phyloP scores from a whole-genome alignment of 192 early-diverging fungal genomes.

The Chytriomyces hyalinus region DNA sequence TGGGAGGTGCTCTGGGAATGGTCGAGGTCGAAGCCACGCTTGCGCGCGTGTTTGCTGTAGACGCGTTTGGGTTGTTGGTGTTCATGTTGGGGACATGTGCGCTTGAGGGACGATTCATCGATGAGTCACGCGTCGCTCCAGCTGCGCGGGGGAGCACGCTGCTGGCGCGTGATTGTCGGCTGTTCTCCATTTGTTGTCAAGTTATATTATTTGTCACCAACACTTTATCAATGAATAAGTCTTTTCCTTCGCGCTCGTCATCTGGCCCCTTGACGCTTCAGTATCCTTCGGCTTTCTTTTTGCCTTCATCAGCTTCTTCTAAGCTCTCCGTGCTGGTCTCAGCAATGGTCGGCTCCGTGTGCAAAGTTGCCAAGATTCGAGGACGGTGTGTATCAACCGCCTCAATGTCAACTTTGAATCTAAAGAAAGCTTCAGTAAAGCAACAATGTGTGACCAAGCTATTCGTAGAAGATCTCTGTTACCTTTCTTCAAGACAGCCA shows the following conservation, averaged over 20 bases:
- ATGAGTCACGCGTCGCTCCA: background rate
- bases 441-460: background rate
- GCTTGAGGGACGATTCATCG: background rate
- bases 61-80: too few relatives aligned
- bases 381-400: conserved; percentile 95
- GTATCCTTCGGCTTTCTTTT: background rate
- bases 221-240: background rate
- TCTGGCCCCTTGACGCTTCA: background rate
- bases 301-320: background rate
- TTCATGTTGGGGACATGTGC: background rate
- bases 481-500: conserved; percentile 91
- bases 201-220: background rate
- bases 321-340: background rate
- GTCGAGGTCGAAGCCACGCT: too few relatives aligned
- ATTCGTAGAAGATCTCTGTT: conserved; percentile 35
- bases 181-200: background rate
- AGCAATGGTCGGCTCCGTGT: background rate
- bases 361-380: background rate
- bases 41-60: too few relatives aligned
- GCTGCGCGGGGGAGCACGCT: too few relatives aligned
- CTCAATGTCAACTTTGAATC: conserved; percentile 87
- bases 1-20: background rate
- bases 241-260: background rate
- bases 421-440: conserved; percentile 22
- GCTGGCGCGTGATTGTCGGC: background rate